Evolutionary conservation across 306 rosid species (phyloP).

Genomic region (Chamaecrista fasciculata): DNA sequence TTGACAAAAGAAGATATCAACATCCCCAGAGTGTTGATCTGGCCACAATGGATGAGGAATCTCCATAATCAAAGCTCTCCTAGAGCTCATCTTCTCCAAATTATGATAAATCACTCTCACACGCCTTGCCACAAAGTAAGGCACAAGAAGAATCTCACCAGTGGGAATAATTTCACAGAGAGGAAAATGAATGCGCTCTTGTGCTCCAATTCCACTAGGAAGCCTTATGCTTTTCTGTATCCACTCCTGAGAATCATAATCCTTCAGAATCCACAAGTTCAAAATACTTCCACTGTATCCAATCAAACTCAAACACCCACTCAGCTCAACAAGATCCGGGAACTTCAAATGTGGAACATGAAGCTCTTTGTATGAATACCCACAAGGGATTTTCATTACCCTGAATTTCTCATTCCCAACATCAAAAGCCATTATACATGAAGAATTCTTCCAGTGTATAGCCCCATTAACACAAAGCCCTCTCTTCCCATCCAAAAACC

Average conservation of each 20-base stretch:
- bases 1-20: neutral
- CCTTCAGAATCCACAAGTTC: constrained; percentile 2
- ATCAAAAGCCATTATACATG: neutral
- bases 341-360: neutral
- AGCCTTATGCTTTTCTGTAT: neutral
- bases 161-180: neutral
- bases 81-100: neutral
- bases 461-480: neutral
- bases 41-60: constrained; percentile 10
- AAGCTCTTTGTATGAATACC: neutral
- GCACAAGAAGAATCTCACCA: neutral
- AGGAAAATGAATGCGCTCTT: neutral
- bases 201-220: neutral
- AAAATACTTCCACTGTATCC: neutral
- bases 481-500: neutral
- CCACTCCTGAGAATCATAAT: neutral
- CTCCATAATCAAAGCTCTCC: neutral
- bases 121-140: neutral
- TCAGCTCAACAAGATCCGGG: constrained; percentile 6
- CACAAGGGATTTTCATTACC: neutral
- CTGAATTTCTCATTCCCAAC: neutral
- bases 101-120: neutral
- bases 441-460: neutral
- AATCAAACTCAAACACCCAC: constrained; percentile 3
- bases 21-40: neutral